A percentile compares a stretch with the other conserved stretches of the same genome.
Conservation (phyloP, 495 filamentous ascomycete species). For the Astrothelium subdiscretum region DNA sequence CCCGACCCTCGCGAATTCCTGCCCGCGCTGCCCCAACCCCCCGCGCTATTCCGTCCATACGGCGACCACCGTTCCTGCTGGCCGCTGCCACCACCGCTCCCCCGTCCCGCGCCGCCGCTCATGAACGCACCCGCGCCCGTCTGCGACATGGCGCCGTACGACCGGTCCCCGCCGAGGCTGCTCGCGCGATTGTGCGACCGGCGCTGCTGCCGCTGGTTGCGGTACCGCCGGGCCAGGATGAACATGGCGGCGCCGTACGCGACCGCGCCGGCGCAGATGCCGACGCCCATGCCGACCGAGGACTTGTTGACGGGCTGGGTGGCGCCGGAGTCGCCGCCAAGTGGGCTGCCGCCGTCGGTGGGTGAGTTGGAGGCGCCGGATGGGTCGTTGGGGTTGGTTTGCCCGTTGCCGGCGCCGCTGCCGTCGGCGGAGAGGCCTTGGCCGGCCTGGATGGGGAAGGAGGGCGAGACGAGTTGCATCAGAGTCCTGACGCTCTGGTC, state of each 20-base stretch:
- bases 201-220: constrained; percentile 59
- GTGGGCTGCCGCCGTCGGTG: constrained; percentile 35
- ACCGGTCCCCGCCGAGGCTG: constrained; percentile 39
- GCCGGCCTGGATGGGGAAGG: constrained; percentile 65
- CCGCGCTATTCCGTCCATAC: constrained; percentile 23
- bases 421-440: constrained; percentile 40
- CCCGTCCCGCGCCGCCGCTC: constrained; percentile 36
- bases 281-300: constrained; percentile 74
- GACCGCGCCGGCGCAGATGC: constrained; percentile 65
- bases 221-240: constrained; percentile 85
- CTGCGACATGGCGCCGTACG: constrained; percentile 17
- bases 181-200: constrained; percentile 57
- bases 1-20: constrained; percentile 50
- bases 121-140: constrained; percentile 15
- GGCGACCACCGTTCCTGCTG: constrained; percentile 36
- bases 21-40: constrained; percentile 52
- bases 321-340: constrained; percentile 34
- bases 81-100: constrained; percentile 41
- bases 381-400: constrained; percentile 20
- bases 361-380: constrained; percentile 13
- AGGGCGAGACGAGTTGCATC: constrained; percentile 70
- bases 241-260: constrained; percentile 99
- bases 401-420: constrained; percentile 20
- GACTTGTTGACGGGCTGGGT: constrained; percentile 52
- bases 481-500: constrained; percentile 49